Base-by-base conservation (phyloP, 179 eudicot species). In the Patellifolia procumbens region DNA sequence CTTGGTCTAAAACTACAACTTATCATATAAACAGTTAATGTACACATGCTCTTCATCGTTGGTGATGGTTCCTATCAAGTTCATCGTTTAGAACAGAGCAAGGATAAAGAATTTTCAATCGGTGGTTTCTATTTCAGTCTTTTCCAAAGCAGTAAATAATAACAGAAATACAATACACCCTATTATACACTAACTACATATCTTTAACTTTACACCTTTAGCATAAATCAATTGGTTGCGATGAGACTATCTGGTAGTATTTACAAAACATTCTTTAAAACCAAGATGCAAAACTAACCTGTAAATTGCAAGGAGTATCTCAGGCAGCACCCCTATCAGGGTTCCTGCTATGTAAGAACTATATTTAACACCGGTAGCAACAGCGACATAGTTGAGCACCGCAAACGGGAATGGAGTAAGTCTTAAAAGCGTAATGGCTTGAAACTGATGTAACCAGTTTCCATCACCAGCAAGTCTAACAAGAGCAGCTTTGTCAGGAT, bases 361-460 rank as follows among this genome's bases (percentile, higher is more conserved):
- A 69, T 77, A 81, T 8, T 74, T 74, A 43, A 81, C 84, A 58
- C 81, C 81, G 1, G 84, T 81, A 39, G 29, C 81, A 29, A 74
- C 81, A 43, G 84, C 84, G 43, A 56, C 35, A 70, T 73, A 81
- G 78, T 81, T 81, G 84, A 81, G 62, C 32, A 81, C 31, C 56
- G 52, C 77, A 37, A 73, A 81, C 2, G 84, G 81, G 20, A 81
- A 78, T 22, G 84, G 84, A 22, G 84, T 42, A 45, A 81, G 72
- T 74, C 84, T 68, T 68, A 81, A 28, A 51, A 81, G 78, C 68
- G 45, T 68, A 77, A 68, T 72, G 42, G 81, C 78, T 74, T 58
- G 81, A 68, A 81, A 81, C 72, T 81, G 84, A 81, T 81, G 84
- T 11, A 74, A 81, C 84, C 84, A 81, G 56, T 81, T 73, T 9